A percentile compares a stretch with the other conserved stretches of the same genome.
Conservation (phyloP, 495 filamentous ascomycete genomes). For the Achaetomiella virescens region DNA sequence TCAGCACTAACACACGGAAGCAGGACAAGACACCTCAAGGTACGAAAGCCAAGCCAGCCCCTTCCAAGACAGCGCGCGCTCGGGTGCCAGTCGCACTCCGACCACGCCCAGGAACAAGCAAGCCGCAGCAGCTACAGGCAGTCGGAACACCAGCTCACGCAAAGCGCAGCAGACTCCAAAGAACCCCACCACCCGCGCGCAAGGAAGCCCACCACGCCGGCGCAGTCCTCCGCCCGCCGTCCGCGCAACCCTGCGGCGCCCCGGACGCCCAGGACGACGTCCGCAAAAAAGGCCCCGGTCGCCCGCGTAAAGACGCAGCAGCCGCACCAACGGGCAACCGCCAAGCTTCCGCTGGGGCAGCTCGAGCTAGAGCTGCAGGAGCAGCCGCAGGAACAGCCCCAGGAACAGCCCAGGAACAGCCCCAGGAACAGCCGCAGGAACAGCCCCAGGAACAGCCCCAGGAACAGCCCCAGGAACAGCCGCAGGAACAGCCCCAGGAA, state of each 20-base stretch:
- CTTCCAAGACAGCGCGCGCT: neutral
- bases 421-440: neutral
- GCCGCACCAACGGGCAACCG: neutral
- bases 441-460: neutral
- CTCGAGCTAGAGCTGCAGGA: conserved; percentile 7
- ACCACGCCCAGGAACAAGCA: neutral
- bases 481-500: neutral
- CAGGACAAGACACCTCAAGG: conserved; percentile 11
- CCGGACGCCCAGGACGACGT: neutral
- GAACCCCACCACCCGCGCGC: neutral
- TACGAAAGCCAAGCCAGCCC: conserved; percentile 10
- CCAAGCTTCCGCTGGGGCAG: neutral
- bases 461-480: neutral
- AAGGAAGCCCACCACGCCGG: neutral
- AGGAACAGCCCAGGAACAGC: neutral
- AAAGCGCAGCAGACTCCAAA: conserved; percentile 7
- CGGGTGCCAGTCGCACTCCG: conserved; percentile 6
- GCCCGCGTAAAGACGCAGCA: neutral
- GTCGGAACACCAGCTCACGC: conserved; percentile 6
- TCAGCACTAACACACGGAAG: conserved; percentile 11
- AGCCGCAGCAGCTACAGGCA: neutral
- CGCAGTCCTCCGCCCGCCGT: conserved; percentile 5
- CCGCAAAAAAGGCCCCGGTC: neutral
- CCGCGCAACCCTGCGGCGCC: neutral
- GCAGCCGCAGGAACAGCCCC: neutral